Evolutionary conservation across 352 stramenopile species (phyloP).

Genomic region (Pythium apleroticum): DNA sequence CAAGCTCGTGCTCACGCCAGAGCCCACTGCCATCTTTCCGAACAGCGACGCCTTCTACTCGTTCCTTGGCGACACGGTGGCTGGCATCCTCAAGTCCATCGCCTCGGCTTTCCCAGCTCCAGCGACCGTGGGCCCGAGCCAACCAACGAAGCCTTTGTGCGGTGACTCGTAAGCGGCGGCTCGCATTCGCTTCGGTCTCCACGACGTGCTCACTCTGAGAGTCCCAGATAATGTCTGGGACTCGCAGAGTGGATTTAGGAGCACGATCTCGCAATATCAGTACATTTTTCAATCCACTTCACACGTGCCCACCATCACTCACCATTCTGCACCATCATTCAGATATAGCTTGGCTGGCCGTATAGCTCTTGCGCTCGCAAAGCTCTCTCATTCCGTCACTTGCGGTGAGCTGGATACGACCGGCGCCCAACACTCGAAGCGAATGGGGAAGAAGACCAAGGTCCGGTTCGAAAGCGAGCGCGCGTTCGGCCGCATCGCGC

Average conservation of each 20-base stretch:
- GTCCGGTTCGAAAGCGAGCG: conserved; percentile 29
- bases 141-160: too few species aligned
- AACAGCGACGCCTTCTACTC: not conserved
- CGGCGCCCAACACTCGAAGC: not conserved
- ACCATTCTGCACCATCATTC: conserved; percentile 8
- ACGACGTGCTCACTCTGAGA: too few species aligned
- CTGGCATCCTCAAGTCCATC: not conserved
- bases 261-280: too few species aligned
- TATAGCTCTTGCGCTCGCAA: conserved; percentile 7
- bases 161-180: too few species aligned
- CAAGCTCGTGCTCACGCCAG: not conserved
- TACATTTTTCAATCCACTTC: too few species aligned
- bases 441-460: conserved; percentile 27
- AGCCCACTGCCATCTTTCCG: not conserved
- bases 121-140: not conserved
- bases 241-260: too few species aligned
- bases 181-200: too few species aligned
- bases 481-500: conserved; percentile 59
- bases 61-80: not conserved
- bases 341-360: not conserved
- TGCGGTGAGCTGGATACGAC: not conserved
- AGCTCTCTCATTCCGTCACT: not conserved
- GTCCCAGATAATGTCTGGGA: too few species aligned
- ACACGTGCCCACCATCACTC: too few species aligned
- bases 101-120: not conserved